Conservation (phyloP, 2,329 filamentous ascomycete species). For the Colletotrichum tropicale region DNA sequence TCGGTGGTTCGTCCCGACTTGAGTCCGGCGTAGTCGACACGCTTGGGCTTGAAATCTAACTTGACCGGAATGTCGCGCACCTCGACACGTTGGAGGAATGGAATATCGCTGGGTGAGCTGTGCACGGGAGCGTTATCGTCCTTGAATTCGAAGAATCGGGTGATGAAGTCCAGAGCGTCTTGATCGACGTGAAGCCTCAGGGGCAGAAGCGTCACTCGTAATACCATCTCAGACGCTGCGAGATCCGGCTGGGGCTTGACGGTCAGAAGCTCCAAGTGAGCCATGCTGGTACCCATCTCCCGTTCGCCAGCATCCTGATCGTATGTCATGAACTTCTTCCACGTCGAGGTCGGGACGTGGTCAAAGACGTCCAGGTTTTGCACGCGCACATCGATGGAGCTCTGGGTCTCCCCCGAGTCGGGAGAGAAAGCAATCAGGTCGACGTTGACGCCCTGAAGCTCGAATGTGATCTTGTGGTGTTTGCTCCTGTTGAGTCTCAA, state of each 20-base stretch:
- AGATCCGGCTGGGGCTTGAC: conserved; percentile 85
- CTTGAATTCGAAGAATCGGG: conserved; percentile 97
- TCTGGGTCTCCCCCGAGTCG: conserved; percentile 79
- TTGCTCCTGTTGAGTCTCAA: conserved; percentile 84
- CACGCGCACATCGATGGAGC: conserved; percentile 83
- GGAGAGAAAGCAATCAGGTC: conserved; percentile 84
- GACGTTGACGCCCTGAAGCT: conserved; percentile 81
- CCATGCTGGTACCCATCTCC: conserved; percentile 86
- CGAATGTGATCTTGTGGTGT: conserved; percentile 94
- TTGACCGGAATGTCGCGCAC: conserved; percentile 83
- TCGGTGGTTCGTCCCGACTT: conserved; percentile 94
- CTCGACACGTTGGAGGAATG: conserved; percentile 90
- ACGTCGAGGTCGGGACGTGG: conserved; percentile 92
- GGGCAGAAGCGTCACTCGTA: conserved; percentile 80
- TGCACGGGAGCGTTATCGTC: conserved; percentile 68
- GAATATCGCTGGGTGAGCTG: conserved; percentile 70
- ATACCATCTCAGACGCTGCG: conserved; percentile 86
- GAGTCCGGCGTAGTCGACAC: conserved; percentile 93
- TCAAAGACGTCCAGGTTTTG: conserved; percentile 90
- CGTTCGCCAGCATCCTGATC: conserved; percentile 86
- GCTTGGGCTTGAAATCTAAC: conserved; percentile 95
- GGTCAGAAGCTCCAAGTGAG: conserved; percentile 85
- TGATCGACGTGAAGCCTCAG: conserved; percentile 94
- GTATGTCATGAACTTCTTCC: conserved; percentile 98
- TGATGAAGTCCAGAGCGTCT: conserved; percentile 96